Percentiles rank a stretch among this genome's conserved stretches.
Evolutionary conservation across 768 basidiomycete species (phyloP).

Genomic region (Lactarius trivialis): DNA sequence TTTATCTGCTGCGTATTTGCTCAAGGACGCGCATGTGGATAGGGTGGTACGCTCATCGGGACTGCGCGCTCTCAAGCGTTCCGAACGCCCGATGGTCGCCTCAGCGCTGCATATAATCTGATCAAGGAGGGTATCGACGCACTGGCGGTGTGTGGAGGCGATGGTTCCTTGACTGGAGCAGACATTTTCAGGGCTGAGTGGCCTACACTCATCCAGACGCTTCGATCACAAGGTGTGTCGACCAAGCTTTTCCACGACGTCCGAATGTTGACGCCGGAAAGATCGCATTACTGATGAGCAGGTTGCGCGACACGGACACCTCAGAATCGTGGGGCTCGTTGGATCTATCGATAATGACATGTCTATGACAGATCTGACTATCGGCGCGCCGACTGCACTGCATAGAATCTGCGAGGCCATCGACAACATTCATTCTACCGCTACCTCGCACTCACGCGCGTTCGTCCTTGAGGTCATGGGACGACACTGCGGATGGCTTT

Average conservation of each 20-base stretch:
- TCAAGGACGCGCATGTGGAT: slow-evolving; percentile 4
- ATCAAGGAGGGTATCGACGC: slow-evolving; percentile 97
- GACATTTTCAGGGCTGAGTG: slow-evolving; percentile 92
- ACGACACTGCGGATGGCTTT: slow-evolving; percentile 99
- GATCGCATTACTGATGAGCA: slow-evolving; percentile 74
- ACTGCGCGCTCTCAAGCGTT: slow-evolving; percentile 83
- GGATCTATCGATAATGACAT: slow-evolving; percentile 99
- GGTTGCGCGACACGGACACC: slow-evolving; percentile 63
- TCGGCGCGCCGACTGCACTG: slow-evolving; percentile 91
- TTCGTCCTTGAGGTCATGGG: slow-evolving; percentile 99
- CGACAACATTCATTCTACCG: slow-evolving; percentile 97
- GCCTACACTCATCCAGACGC: slow-evolving; percentile 72
- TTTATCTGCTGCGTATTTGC: neutral
- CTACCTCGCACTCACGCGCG: slow-evolving; percentile 90
- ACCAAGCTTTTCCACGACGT: neutral
- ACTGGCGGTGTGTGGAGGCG: slow-evolving; percentile 94
- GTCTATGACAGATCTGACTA: slow-evolving; percentile 95
- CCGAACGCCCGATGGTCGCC: slow-evolving; percentile 80
- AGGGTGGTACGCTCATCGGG: slow-evolving; percentile 96
- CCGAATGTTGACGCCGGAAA: slow-evolving; percentile 26
- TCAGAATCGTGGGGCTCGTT: slow-evolving; percentile 96
- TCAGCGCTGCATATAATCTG: slow-evolving; percentile 84
- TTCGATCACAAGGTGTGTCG: slow-evolving; percentile 53
- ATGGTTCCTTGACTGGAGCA: slow-evolving; percentile 94
- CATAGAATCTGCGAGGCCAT: slow-evolving; percentile 97